Conservation (phyloP, 106 monocot genomes). For the Phalaenopsis equestris region DNA sequence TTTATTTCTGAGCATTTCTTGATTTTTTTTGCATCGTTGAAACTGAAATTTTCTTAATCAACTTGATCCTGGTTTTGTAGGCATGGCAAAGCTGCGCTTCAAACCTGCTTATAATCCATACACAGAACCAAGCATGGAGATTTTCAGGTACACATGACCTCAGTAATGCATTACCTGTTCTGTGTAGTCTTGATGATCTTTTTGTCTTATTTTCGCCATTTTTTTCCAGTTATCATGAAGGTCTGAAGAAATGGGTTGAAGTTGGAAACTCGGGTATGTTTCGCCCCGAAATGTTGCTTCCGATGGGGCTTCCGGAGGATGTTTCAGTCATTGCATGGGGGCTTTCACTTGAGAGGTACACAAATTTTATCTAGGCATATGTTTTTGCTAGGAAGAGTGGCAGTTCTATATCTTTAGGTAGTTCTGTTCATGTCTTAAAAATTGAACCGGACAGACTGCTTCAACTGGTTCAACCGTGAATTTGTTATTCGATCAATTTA, state of each 20-base stretch:
- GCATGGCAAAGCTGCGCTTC: conserved; percentile 82
- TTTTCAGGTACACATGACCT: conserved; percentile 65
- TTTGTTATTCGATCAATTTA: too few species aligned
- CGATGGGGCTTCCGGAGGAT: conserved; percentile 95
- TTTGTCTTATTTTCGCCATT: not conserved
- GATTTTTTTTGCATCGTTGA: not conserved
- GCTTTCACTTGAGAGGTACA: conserved; percentile 90
- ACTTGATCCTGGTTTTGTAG: conserved; percentile 22
- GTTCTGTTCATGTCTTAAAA: too few species aligned
- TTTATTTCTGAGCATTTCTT: not conserved
- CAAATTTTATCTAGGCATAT: not conserved
- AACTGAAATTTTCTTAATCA: not conserved
- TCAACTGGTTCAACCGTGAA: too few species aligned
- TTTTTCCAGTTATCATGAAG: conserved; percentile 72
- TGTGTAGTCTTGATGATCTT: not conserved
- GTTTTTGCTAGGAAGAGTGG: not conserved
- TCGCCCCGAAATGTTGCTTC: conserved; percentile 91
- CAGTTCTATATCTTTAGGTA: too few species aligned
- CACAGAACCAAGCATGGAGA: conserved; percentile 99
- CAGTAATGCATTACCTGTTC: not conserved
- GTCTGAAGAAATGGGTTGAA: conserved; percentile 93
- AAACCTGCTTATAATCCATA: conserved; percentile 99
- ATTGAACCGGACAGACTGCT: too few species aligned
- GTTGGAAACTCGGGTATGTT: conserved; percentile 98
- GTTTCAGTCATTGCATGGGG: conserved; percentile 98